Evolutionary conservation across 2,329 filamentous ascomycete genomes (phyloP), one percentile per base, ranked within the genome.

Genomic region (Penicillium capsulatum): DNA sequence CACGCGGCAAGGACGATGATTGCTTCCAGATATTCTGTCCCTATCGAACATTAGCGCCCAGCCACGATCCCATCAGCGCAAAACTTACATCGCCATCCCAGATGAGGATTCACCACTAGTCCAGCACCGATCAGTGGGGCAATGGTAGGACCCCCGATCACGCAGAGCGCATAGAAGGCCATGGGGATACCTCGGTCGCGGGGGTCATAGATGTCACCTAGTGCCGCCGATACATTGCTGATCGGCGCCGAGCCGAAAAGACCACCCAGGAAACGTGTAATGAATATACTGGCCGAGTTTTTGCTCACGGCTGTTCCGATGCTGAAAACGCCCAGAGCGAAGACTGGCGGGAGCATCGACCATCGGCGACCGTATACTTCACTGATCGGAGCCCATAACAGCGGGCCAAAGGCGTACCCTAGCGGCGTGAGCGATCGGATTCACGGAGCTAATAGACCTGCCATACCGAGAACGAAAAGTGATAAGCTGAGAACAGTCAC

Each of bases 341-440:
- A 76, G 64, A 79, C 79, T 17, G 79, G 78, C 4, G 61, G 63
- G 17, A 79, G 60, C 3, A 80, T 72, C 3, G 74, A 71, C 1
- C 63, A 15, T 14, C 71, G 65, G 1, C 74, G 59, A 0, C 75
- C 75, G 19, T 42, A 42, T 4, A 38, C 67, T 51, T 81, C 79
- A 35, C 67, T 73, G 24, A 80, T 53, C 0, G 77, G 77, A 8
- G 73, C 76, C 73, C 74, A 80, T 2, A 80, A 47, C 16, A 81
- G 52, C 2, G 31, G 9, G 2, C 37, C 37, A 4, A 81, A 42
- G 3, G 70, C 72, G 42, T n/a, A n/a, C n/a, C n/a, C n/a, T n/a
- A n/a, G n/a, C n/a, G n/a, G n/a, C n/a, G n/a, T n/a, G n/a, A n/a
- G n/a, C n/a, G n/a, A n/a, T n/a, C n/a, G n/a, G n/a, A n/a, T n/a